A percentile compares a stretch with the other conserved stretches of the same genome.
Evolutionary conservation across 2,329 filamentous ascomycete species (phyloP).

Genomic region (Cordyceps cateniannulata): DNA sequence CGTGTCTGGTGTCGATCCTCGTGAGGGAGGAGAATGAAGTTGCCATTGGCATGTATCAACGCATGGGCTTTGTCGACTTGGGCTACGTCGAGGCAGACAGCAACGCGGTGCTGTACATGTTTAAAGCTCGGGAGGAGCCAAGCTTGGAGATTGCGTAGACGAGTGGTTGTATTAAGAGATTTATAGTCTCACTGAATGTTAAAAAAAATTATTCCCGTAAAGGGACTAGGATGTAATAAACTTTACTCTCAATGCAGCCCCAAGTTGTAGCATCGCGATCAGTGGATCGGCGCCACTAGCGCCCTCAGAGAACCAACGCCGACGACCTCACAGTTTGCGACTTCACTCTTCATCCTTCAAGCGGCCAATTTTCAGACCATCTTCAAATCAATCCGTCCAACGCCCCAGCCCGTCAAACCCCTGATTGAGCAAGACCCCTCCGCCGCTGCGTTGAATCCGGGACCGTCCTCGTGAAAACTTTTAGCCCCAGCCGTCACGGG

Average conservation of each 20-base stretch:
- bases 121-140: not conserved
- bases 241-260: not conserved
- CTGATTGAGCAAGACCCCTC: not conserved
- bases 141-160: not conserved
- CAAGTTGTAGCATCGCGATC: not conserved
- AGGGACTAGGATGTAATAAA: too few species aligned
- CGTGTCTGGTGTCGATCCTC: slow-evolving; percentile 1
- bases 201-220: too few species aligned
- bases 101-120: slow-evolving; percentile 5
- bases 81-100: slow-evolving; percentile 9
- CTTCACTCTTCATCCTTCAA: not conserved
- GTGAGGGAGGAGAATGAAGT: not conserved
- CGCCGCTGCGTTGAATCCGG: too few species aligned
- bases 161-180: not conserved
- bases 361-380: not conserved
- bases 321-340: not conserved
- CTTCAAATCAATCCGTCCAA: not conserved
- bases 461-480: not conserved
- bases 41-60: slow-evolving; percentile 3
- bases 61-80: not conserved
- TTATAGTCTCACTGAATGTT: not conserved
- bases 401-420: too few species aligned
- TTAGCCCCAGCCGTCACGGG: not conserved
- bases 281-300: not conserved
- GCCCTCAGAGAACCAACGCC: not conserved